phyloP scores from a whole-genome alignment of 768 basidiomycete species.

The Mycena haematopus region DNA sequence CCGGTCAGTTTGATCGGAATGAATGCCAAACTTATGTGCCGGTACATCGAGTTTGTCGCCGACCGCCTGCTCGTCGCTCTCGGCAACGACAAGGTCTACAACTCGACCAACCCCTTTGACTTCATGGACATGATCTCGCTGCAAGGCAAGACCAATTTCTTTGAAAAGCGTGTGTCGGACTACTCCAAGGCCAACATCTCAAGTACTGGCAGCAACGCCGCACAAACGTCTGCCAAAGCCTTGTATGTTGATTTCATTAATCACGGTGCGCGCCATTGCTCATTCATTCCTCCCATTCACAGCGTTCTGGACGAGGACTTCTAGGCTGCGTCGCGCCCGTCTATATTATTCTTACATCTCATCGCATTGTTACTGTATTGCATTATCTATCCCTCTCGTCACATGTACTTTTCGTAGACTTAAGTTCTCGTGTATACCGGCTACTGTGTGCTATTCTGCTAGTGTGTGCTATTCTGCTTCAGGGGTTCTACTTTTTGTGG shows the following conservation, averaged over 20 bases:
- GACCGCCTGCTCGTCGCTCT: conserved; percentile 72
- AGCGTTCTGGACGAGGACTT: conserved; percentile 46
- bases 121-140: conserved; percentile 82
- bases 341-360: conserved; percentile 13
- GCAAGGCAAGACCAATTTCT: conserved; percentile 84
- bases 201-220: conserved; percentile 44
- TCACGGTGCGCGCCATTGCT: conserved; percentile 14
- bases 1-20: conserved; percentile 76
- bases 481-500: conserved; percentile 15
- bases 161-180: conserved; percentile 79
- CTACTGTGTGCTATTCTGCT: background rate
- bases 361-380: conserved; percentile 23
- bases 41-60: conserved; percentile 76
- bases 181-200: conserved; percentile 69
- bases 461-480: no score
- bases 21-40: conserved; percentile 73
- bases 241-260: conserved; percentile 36
- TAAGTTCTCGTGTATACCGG: conserved; percentile 14
- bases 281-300: background rate
- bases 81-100: conserved; percentile 74
- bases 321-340: conserved; percentile 24
- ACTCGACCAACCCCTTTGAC: conserved; percentile 57
- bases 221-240: conserved; percentile 36
- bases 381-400: conserved; percentile 18
- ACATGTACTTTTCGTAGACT: conserved; percentile 18